Evolutionary conservation across 805 yeast species (phyloP), one percentile per base, ranked within the genome.

Genomic region (Tetrapisispora pingtungensis): DNA sequence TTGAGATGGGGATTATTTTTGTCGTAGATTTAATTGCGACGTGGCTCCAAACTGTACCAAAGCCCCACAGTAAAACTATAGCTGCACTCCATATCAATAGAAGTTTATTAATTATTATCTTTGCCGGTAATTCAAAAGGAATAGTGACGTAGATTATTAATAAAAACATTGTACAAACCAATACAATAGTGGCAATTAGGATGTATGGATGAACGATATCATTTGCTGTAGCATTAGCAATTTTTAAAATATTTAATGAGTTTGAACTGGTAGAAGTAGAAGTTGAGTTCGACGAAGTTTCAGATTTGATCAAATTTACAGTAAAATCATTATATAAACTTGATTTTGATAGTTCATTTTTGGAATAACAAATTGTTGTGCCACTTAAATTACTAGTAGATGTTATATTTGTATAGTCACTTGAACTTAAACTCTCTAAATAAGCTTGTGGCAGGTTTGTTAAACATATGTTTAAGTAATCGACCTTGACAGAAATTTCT

Each of bases 31-130:
- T 65, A 0, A 71, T 68, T 0, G 82, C 81, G 41, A 79, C 77
- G 52, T 77, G 78, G 41, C 72, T 72, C 67, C 83, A 72, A 74
- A 80, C 78, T 0, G 84, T 68, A 2, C 84, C 84, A 26, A 78
- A 60, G 0, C 83, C 84, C 82, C 84, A 79, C 2, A 78, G 36
- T 3, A 79, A 55, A 5, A 70, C 65, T 38, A 68, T 51, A 0
- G 64, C 46, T 0, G 68, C 58, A 17, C 73, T 61, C 24, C 73
- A 47, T 5, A 53, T 51, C 47, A 66, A 55, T 42, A 53, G 56
- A 24, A 54, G 52, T 42, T 50, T 62, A 46, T 52, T 61, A 19
- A 66, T 42, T 13, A 52, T 28, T 14, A 44, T 18, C 46, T 56
- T 67, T 36, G 40, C 57, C 4, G 86, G 86, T 12, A 78, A 48